Evolutionary conservation across 2,329 filamentous ascomycete species (phyloP).

Genomic region (Dactylonectria macrodidyma): DNA sequence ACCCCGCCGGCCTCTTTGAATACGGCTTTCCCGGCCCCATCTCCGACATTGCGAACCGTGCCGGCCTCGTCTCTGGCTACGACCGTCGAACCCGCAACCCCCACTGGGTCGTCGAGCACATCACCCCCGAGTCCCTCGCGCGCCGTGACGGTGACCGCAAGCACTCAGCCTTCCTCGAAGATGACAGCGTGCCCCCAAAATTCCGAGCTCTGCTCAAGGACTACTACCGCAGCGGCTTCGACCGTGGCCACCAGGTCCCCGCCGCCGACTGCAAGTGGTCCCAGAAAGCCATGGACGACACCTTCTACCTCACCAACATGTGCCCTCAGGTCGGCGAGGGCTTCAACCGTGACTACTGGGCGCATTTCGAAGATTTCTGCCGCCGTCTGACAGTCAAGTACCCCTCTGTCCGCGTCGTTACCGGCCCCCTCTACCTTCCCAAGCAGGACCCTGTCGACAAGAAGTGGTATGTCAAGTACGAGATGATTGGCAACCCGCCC

Average conservation of each 20-base stretch:
- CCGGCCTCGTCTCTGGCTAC: constrained; percentile 87
- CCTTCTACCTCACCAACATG: constrained; percentile 96
- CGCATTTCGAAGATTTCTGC: constrained; percentile 98
- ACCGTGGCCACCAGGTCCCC: constrained; percentile 96
- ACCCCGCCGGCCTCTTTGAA: constrained; percentile 83
- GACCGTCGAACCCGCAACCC: constrained; percentile 94
- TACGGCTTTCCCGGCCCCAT: constrained; percentile 95
- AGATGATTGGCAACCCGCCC: constrained; percentile 94
- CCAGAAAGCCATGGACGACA: constrained; percentile 94
- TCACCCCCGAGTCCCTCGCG: constrained; percentile 88
- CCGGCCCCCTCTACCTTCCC: constrained; percentile 93
- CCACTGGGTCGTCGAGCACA: constrained; percentile 96
- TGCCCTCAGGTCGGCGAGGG: constrained; percentile 98
- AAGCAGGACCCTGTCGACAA: constrained; percentile 85
- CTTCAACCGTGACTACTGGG: constrained; percentile 99
- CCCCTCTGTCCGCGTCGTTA: constrained; percentile 91
- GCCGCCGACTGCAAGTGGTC: constrained; percentile 97
- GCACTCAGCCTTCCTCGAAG: constrained; percentile 87
- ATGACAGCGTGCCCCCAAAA: constrained; percentile 82
- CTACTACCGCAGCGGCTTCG: constrained; percentile 95
- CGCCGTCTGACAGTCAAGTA: constrained; percentile 85
- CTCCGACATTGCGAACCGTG: constrained; percentile 82
- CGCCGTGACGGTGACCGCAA: constrained; percentile 85
- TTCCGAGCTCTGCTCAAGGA: constrained; percentile 94
- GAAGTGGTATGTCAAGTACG: constrained; percentile 96